These are phyloP conservation scores for Aspergillus funiculosus DNA, from an alignment of 495 filamentous ascomycete species.

Conservation along the genomic window DNA sequence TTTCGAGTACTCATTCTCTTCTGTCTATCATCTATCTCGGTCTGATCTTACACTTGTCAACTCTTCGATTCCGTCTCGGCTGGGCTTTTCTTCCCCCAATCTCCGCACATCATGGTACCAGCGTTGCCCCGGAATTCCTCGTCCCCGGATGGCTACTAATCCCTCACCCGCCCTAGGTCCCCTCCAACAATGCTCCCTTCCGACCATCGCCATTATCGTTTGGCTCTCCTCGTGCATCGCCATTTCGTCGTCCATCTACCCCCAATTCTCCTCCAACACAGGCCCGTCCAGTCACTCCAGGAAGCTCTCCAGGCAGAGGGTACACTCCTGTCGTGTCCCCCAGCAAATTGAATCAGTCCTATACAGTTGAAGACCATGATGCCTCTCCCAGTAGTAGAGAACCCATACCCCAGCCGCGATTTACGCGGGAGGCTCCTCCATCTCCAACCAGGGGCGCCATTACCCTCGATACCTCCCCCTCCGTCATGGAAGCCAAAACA, in stretches of 20 bases:
- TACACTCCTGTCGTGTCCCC: slow-evolving; percentile 42
- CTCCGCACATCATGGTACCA: slow-evolving; percentile 25
- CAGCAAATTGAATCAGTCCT: slow-evolving; percentile 46
- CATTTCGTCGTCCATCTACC: slow-evolving; percentile 62
- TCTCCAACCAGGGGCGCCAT: slow-evolving; percentile 41
- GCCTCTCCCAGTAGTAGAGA: slow-evolving; percentile 22
- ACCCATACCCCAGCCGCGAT: slow-evolving; percentile 38
- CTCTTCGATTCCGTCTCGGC: not conserved
- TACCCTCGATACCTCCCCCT: slow-evolving; percentile 25
- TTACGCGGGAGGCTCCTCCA: slow-evolving; percentile 36
- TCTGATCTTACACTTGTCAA: not conserved
- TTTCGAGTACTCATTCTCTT: not conserved
- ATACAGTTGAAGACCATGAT: slow-evolving; percentile 40
- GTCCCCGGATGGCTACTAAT: slow-evolving; percentile 1
- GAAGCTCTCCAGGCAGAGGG: slow-evolving; percentile 40
- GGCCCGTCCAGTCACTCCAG: slow-evolving; percentile 33
- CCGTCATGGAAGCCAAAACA: slow-evolving; percentile 25
- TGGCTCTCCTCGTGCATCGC: slow-evolving; percentile 62
- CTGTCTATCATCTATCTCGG: not conserved
- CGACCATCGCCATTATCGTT: slow-evolving; percentile 68
- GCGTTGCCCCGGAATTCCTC: not conserved
- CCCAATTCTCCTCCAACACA: slow-evolving; percentile 42
- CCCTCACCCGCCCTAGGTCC: slow-evolving; percentile 18
- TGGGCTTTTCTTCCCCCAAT: not conserved
- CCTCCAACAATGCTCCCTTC: slow-evolving; percentile 46